Conservation (phyloP, 495 filamentous ascomycete species). For the Bombardia bombarda region DNA sequence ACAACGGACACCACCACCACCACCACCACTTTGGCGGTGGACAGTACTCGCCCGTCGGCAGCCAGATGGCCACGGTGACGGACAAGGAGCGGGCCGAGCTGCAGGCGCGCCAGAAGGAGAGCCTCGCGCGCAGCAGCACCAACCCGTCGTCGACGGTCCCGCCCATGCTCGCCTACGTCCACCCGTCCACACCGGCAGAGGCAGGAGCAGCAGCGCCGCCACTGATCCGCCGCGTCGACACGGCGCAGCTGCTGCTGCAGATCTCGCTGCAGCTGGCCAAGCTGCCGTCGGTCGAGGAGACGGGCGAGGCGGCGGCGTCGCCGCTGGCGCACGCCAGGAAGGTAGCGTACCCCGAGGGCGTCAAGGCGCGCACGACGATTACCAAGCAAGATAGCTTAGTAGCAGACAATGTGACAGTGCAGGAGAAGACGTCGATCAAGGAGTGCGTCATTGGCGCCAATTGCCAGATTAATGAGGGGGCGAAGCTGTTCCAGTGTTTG, state of each 20-base stretch:
- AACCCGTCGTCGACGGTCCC: conserved; percentile 41
- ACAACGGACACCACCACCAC: neutral
- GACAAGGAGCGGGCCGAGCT: too few species aligned
- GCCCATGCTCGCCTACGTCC: conserved; percentile 71
- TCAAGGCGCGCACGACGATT: conserved; percentile 69
- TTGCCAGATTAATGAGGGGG: conserved; percentile 72
- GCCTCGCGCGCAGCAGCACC: neutral
- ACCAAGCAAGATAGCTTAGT: conserved; percentile 69
- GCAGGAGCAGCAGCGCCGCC: too few species aligned
- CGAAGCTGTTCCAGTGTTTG: conserved; percentile 71
- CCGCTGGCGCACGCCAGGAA: conserved; percentile 70
- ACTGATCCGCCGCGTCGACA: conserved; percentile 82
- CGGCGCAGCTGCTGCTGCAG: conserved; percentile 66
- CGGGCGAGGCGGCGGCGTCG: conserved; percentile 46
- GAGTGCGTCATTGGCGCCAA: conserved; percentile 80
- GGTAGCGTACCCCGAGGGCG: conserved; percentile 67
- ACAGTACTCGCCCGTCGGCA: too few species aligned
- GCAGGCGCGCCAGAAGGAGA: neutral
- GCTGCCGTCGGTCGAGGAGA: conserved; percentile 56
- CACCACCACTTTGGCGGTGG: too few species aligned
- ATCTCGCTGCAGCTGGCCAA: conserved; percentile 83
- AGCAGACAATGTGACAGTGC: conserved; percentile 76
- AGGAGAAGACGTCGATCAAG: conserved; percentile 77
- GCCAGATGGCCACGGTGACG: neutral
- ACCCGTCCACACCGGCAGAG: conserved; percentile 39